A percentile compares a stretch with the other conserved stretches of the same genome.
These are phyloP conservation scores for Echites panduratus DNA, from an alignment of 257 asterid species.

Conservation along the genomic window DNA sequence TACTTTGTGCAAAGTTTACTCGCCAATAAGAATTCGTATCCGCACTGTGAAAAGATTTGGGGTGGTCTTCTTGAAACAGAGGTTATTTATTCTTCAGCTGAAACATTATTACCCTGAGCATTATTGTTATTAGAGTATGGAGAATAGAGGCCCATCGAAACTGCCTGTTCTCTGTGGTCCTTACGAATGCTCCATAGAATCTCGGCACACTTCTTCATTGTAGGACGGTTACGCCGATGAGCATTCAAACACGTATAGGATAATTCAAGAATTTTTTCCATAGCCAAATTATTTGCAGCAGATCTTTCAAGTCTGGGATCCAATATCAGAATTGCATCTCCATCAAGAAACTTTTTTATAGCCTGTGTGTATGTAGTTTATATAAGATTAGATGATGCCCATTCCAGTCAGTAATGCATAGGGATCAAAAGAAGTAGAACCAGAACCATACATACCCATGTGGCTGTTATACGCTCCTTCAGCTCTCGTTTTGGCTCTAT, in stretches of 20 bases:
- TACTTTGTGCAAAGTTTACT: neutral
- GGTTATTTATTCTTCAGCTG: conserved; percentile 14
- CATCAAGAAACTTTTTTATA: conserved; percentile 54
- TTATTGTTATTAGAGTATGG: neutral
- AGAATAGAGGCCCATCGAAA: conserved; percentile 15
- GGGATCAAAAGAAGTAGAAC: too few relatives aligned
- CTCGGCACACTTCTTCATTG: conserved; percentile 83
- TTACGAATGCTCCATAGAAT: conserved; percentile 83
- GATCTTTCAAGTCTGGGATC: conserved; percentile 74
- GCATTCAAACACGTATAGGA: conserved; percentile 77
- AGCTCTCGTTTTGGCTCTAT: conserved; percentile 69
- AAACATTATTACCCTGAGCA: neutral
- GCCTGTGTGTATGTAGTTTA: conserved; percentile 54
- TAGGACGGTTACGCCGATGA: conserved; percentile 59
- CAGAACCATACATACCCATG: conserved; percentile 59
- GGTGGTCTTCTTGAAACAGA: neutral
- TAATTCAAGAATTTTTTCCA: conserved; percentile 67
- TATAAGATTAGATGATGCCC: too few relatives aligned
- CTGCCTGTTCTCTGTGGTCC: conserved; percentile 49
- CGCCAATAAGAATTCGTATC: neutral
- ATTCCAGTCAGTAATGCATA: too few relatives aligned
- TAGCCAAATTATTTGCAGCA: conserved; percentile 48
- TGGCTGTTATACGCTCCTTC: conserved; percentile 76
- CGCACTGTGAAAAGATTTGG: neutral
- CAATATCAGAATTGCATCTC: conserved; percentile 68